Conservation (phyloP, 306 rosid species). For the Carpinus fangiana region DNA sequence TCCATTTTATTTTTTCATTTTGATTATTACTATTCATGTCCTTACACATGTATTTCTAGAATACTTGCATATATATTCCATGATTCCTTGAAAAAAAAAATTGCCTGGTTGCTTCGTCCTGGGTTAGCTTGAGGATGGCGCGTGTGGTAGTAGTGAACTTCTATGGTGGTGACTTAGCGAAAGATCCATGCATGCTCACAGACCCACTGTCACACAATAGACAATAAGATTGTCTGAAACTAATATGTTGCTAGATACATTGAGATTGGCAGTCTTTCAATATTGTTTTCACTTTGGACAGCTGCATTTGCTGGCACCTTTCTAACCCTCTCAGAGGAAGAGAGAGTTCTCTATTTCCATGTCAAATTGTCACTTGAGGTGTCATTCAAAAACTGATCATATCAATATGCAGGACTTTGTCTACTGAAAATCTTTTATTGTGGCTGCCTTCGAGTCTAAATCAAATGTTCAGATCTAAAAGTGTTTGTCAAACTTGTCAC, state of each 20-base stretch:
- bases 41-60: background rate
- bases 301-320: background rate
- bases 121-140: background rate
- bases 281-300: background rate
- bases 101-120: background rate
- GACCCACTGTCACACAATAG: background rate
- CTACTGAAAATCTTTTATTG: background rate
- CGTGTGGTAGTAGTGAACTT: background rate
- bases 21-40: slow-evolving; percentile 3
- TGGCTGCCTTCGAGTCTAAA: background rate
- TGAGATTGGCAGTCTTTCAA: background rate
- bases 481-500: background rate
- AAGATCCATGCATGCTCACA: background rate
- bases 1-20: background rate
- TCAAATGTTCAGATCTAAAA: background rate
- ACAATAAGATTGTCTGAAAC: background rate
- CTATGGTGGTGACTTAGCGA: background rate
- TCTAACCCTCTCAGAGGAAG: background rate
- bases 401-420: background rate
- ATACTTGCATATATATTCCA: background rate
- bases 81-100: background rate
- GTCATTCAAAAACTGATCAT: too few relatives aligned
- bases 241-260: background rate
- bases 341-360: background rate
- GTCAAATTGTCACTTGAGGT: too few relatives aligned